A percentile compares a stretch with the other conserved stretches of the same genome.
These are phyloP conservation scores for Chrysanthemum makinoi DNA, from an alignment of 129 eudicot genomes.

Conservation along the genomic window DNA sequence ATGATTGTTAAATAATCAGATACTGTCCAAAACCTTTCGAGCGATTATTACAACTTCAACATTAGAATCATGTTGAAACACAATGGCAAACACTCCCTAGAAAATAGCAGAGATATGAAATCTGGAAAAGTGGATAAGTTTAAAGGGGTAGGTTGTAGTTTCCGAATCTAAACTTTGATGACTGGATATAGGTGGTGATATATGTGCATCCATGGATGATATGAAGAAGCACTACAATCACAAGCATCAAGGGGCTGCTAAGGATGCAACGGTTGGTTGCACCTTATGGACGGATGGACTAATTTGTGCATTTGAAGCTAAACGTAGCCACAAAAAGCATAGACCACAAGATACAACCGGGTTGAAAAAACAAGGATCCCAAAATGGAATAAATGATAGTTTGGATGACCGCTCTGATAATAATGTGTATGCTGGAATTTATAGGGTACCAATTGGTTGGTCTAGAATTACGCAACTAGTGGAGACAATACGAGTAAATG, in stretches of 20 bases:
- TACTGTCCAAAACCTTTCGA: no score
- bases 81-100: no score
- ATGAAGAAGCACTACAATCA: no score
- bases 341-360: slow-evolving; percentile 28
- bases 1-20: no score
- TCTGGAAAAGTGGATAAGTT: no score
- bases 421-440: slow-evolving; percentile 23
- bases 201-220: no score
- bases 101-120: no score
- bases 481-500: slow-evolving; percentile 41
- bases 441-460: slow-evolving; percentile 73
- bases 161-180: no score
- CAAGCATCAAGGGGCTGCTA: slow-evolving; percentile 37
- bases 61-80: no score
- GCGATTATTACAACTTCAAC: no score
- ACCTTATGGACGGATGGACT: slow-evolving; percentile 72
- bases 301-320: slow-evolving; percentile 67
- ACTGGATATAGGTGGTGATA: no score
- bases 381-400: slow-evolving; percentile 15
- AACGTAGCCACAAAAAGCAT: slow-evolving; percentile 37
- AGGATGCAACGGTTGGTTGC: slow-evolving; percentile 37
- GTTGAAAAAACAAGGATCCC: slow-evolving; percentile 28
- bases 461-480: slow-evolving; percentile 55
- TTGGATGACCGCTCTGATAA: slow-evolving; percentile 21
- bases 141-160: no score